phyloP scores from a whole-genome alignment of 2,329 filamentous ascomycete species.

The Alternaria conjuncta region DNA sequence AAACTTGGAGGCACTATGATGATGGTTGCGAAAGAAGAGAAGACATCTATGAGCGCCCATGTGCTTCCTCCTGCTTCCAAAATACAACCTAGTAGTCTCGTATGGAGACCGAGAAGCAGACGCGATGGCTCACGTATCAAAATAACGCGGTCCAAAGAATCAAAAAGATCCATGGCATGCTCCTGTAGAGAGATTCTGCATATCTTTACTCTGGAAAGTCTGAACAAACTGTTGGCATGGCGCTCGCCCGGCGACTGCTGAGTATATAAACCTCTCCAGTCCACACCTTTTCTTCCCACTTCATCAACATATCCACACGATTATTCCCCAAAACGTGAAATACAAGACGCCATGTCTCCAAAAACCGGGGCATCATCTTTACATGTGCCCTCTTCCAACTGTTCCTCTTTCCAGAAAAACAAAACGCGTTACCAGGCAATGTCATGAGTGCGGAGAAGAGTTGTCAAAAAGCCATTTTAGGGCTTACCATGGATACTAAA shows the following conservation, averaged over 20 bases:
- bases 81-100: not conserved
- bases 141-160: rapidly evolving
- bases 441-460: not conserved
- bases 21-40: not conserved
- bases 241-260: not conserved
- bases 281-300: not conserved
- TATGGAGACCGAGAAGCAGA: not conserved
- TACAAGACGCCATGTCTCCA: too few species aligned
- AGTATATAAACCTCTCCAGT: not conserved
- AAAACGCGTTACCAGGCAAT: too few species aligned
- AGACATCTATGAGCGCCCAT: not conserved
- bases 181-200: not conserved
- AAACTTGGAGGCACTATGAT: not conserved
- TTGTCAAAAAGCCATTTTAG: not conserved
- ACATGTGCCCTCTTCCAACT: not conserved
- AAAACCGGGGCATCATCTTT: rapidly evolving
- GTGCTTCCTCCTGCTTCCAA: not conserved
- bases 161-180: not conserved
- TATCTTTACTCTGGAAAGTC: too few species aligned
- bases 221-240: too few species aligned
- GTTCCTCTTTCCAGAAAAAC: not conserved
- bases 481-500: not conserved
- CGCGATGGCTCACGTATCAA: not conserved
- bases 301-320: not conserved
- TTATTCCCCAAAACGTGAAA: not conserved